Evolutionary conservation across 1,284 basidiomycete species (phyloP), one percentile per base, ranked within the genome.

Genomic region (Sporisorium exsertum): DNA sequence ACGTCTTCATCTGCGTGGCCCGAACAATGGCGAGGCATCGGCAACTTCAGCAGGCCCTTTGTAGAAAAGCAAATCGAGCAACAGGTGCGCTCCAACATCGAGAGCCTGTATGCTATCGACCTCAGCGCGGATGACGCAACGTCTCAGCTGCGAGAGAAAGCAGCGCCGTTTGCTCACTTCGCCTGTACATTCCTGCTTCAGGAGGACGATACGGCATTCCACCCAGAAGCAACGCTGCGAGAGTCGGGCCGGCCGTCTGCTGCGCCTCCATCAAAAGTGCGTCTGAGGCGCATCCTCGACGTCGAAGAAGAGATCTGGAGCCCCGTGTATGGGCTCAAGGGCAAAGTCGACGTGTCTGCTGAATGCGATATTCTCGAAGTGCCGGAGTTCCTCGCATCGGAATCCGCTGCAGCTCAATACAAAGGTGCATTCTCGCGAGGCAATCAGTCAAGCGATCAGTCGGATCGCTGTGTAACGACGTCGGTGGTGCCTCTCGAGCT

Each of bases 241-340:
- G 73, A 76, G n/a, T 58, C 61, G 1, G 22, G 56, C 27, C 51
- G 64, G 2, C 29, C 59, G 1, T 10, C 61, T 5, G 43, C 42
- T 5, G 54, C 58, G 13, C 8, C 56, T 1, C 57, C 43, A 12
- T 47, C 72, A 8, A 62, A 65, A 26, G 51, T 81, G 12, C 55
- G 69, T 10, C 53, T 81, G 16, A 72, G 64, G 24, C 76, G 78
- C 5, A 71, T 85, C 33, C 73, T 81, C 15, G 95, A 95, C 65
- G 89, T 97, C 45, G 97, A 99, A 87, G 96, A 99, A 85, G 95
- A 98, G 78, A 96, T 99, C 69, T 97, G 94, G 92, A 95, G 93
- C 0, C 95, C 97, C 0, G 92, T 91, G 13, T 97, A 93, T 83
- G 97, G 96, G 0, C 88, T 99, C 43, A 97, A 96, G 85, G 97